Percentiles rank a stretch among this genome's conserved stretches.
Evolutionary conservation across 345 rosid genomes (phyloP).

Genomic region (sweet orange (Citrus sinensis)): DNA sequence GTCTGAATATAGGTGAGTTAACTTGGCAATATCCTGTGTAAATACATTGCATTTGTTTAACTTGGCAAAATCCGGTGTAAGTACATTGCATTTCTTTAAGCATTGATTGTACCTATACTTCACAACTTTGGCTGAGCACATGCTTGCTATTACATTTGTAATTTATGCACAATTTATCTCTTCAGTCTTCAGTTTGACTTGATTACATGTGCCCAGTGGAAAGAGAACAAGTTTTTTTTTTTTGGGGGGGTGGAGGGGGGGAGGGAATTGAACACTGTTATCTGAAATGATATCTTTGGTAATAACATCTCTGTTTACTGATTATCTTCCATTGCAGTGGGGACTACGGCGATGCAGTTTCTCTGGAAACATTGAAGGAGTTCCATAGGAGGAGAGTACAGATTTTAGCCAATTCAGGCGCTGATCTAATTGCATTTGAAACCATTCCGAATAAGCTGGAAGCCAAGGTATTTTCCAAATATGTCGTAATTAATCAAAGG

Average conservation of each 20-base stretch:
- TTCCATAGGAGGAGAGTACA: constrained; percentile 86
- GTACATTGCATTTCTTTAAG: not conserved
- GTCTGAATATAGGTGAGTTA: constrained; percentile 71
- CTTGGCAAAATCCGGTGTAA: not conserved
- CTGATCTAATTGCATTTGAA: constrained; percentile 83
- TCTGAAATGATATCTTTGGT: not conserved
- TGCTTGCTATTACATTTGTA: not conserved
- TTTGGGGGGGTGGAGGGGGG: no score
- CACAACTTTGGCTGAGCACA: not conserved
- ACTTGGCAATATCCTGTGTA: not conserved
- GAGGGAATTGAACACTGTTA: not conserved
- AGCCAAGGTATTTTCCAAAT: constrained; percentile 52
- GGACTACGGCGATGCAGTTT: constrained; percentile 56
- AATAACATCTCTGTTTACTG: not conserved
- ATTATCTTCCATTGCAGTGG: constrained; percentile 44
- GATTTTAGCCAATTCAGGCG: constrained; percentile 60
- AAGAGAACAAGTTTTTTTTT: no score
- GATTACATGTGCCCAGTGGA: not conserved
- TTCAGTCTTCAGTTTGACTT: not conserved
- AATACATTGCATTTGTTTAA: not conserved
- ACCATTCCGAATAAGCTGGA: constrained; percentile 88
- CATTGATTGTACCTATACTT: not conserved
- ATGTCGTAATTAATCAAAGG: not conserved
- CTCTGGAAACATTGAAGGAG: constrained; percentile 63
- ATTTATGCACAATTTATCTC: not conserved